These are phyloP conservation scores for Aurifilum marmelostoma DNA, from an alignment of 2,329 filamentous ascomycete species.

Conservation along the genomic window DNA sequence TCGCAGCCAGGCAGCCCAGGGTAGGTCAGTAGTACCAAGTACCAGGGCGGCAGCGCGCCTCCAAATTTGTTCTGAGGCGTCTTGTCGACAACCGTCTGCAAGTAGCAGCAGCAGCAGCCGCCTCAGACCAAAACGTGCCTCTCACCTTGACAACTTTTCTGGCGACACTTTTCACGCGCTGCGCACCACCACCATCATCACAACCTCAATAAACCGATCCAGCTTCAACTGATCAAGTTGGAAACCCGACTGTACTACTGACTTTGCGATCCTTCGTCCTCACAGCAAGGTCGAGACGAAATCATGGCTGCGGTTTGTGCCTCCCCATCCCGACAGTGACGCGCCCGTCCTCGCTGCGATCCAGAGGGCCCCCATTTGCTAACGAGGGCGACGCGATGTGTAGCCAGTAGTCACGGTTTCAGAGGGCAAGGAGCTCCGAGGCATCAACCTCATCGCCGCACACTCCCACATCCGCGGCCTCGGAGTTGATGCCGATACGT, in stretches of 20 bases:
- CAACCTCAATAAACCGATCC: background rate
- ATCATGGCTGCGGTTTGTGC: slow-evolving; percentile 31
- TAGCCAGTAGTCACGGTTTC: slow-evolving; percentile 76
- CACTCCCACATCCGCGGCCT: slow-evolving; percentile 98
- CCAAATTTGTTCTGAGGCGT: background rate
- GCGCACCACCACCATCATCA: background rate
- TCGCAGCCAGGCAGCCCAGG: background rate
- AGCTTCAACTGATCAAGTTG: background rate
- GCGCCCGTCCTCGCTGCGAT: slow-evolving; percentile 2
- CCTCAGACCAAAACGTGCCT: background rate
- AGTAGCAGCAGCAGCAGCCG: background rate
- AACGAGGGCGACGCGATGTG: slow-evolving; percentile 22
- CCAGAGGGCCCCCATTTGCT: slow-evolving; percentile 1
- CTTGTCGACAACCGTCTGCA: background rate
- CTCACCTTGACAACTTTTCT: background rate
- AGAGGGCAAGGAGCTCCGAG: slow-evolving; percentile 93
- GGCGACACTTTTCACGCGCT: background rate
- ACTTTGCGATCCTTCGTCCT: background rate
- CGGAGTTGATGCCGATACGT: slow-evolving; percentile 86
- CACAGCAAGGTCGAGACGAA: background rate
- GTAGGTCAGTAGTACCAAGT: background rate
- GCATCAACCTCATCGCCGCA: slow-evolving; percentile 95
- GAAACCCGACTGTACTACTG: background rate
- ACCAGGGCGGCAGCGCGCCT: background rate
- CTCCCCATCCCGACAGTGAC: slow-evolving; percentile 2